Evolutionary conservation across 345 rosid species (phyloP).

Genomic region (Corchorus capsularis): DNA sequence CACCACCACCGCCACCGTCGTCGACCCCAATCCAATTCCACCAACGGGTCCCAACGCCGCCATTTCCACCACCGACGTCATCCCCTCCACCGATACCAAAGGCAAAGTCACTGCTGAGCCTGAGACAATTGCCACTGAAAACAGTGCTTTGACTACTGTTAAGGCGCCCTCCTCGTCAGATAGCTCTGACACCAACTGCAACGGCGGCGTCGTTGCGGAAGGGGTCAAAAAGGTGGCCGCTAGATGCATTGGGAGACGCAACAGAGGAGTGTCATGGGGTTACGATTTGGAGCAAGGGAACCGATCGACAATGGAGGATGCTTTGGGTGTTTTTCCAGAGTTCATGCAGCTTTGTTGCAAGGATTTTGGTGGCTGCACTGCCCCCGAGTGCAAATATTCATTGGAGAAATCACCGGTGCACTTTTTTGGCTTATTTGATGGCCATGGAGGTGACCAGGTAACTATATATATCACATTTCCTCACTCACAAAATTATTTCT

Average conservation of each 20-base stretch:
- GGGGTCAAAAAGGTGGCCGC: not conserved
- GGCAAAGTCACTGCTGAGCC: not conserved
- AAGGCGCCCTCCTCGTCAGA: not conserved
- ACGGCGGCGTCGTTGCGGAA: not conserved
- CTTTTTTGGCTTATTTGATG: conserved; percentile 10
- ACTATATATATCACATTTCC: not conserved
- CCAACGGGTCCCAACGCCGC: not conserved
- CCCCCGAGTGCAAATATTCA: not conserved
- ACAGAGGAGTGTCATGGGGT: not conserved
- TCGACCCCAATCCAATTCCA: not conserved
- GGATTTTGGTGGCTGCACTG: not conserved
- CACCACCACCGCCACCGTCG: not conserved
- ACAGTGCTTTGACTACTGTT: not conserved
- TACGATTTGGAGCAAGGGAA: not conserved
- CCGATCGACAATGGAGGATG: conserved; percentile 5
- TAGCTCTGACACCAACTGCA: not conserved
- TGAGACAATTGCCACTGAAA: not conserved
- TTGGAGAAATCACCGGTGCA: conserved; percentile 10
- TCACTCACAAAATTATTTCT: not conserved
- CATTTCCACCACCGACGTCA: not conserved
- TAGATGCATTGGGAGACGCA: conserved; percentile 3
- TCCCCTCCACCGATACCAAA: not conserved
- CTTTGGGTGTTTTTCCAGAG: not conserved
- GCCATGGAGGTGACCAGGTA: conserved; percentile 18
- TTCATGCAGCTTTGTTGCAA: conserved; percentile 6